phyloP scores from a whole-genome alignment of 78 protist species.

The Paulinella micropora region DNA sequence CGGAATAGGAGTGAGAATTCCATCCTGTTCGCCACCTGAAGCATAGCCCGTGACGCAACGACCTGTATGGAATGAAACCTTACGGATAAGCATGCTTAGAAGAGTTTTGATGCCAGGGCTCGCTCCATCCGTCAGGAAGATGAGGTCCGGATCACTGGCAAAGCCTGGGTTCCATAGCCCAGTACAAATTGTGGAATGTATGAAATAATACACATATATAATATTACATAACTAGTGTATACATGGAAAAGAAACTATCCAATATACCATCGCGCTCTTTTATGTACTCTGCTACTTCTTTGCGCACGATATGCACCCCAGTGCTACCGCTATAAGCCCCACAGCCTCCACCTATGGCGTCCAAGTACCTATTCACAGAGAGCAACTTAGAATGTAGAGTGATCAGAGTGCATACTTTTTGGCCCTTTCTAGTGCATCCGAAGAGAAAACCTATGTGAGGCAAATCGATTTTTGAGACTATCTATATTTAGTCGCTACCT shows the following conservation, averaged over 20 bases:
- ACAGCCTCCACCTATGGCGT: background rate
- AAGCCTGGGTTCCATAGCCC: background rate
- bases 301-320: conserved; percentile 61
- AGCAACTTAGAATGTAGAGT: too few relatives aligned
- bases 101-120: conserved; percentile 55
- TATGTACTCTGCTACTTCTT: conserved; percentile 72
- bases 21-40: conserved; percentile 2
- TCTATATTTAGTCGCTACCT: too few relatives aligned
- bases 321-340: conserved; percentile 87
- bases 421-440: conserved; percentile 68
- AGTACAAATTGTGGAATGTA: background rate
- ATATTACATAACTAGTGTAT: too few relatives aligned
- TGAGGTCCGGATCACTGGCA: conserved; percentile 36
- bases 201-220: background rate
- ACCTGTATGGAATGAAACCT: too few relatives aligned
- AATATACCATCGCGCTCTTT: background rate
- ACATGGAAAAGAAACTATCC: too few relatives aligned
- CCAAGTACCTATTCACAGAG: too few relatives aligned
- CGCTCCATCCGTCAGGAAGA: conserved; percentile 96
- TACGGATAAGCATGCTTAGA: conserved; percentile 11
- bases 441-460: conserved; percentile 43
- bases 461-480: too few relatives aligned
- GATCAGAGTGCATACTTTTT: background rate
- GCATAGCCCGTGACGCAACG: background rate
- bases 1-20: conserved; percentile 80